Percentiles rank a stretch among this genome's conserved stretches.
Evolutionary conservation across 768 basidiomycete species (phyloP).

Genomic region (Ramaria sp.): DNA sequence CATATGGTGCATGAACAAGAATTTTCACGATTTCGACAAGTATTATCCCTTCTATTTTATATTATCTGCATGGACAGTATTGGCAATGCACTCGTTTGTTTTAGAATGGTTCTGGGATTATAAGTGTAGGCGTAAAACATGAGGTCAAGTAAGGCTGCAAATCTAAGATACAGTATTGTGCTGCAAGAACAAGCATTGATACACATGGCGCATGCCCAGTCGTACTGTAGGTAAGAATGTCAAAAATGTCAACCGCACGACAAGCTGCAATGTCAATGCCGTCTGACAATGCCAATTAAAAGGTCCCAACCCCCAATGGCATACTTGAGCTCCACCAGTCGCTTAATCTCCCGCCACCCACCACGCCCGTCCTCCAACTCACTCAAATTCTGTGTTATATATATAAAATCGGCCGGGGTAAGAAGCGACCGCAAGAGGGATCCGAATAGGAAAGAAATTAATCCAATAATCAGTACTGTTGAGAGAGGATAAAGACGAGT

Average conservation of each 20-base stretch:
- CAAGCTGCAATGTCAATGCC: slow-evolving; percentile 33
- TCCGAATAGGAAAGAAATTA: slow-evolving; percentile 88
- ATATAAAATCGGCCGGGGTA: slow-evolving; percentile 85
- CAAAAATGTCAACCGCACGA: too few relatives aligned
- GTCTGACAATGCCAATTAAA: slow-evolving; percentile 72
- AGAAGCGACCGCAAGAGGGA: slow-evolving; percentile 82
- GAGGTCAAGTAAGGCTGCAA: not conserved
- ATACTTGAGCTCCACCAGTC: slow-evolving; percentile 75
- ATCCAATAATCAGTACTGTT: slow-evolving; percentile 62
- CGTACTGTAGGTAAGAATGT: not conserved
- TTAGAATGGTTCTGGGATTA: not conserved
- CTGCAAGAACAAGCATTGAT: not conserved
- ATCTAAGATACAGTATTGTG: not conserved
- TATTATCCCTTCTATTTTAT: not conserved
- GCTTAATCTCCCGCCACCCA: slow-evolving; percentile 79
- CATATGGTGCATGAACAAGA: not conserved
- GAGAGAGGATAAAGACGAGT: slow-evolving; percentile 29
- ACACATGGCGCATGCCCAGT: not conserved
- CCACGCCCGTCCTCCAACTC: slow-evolving; percentile 17
- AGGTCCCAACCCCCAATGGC: slow-evolving; percentile 81
- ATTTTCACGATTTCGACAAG: not conserved
- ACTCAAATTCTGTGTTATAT: slow-evolving; percentile 46
- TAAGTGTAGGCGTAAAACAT: not conserved
- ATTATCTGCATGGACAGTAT: not conserved
- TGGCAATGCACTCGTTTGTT: not conserved